Conservation (phyloP, 2,329 filamentous ascomycete genomes). For the Fusarium graminum region DNA sequence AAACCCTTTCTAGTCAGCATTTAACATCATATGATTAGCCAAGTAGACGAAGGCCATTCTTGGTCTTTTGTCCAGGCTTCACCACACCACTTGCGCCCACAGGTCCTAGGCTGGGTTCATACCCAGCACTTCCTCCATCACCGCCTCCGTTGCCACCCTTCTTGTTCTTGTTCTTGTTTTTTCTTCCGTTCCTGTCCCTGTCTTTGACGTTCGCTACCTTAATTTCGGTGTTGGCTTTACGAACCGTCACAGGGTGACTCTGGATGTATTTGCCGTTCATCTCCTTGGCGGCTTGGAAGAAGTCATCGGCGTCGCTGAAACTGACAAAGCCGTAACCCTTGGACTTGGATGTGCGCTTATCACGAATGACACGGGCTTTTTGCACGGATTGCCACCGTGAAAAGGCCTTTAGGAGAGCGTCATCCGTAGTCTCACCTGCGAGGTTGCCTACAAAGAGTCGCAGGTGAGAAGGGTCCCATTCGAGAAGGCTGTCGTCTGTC, state of each 20-base stretch:
- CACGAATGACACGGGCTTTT: slow-evolving; percentile 92
- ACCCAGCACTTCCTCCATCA: slow-evolving; percentile 52
- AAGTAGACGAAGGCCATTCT: slow-evolving; percentile 72
- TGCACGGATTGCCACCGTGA: slow-evolving; percentile 87
- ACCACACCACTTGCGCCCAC: slow-evolving; percentile 65
- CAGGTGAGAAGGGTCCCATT: slow-evolving; percentile 96
- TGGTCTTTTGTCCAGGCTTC: slow-evolving; percentile 76
- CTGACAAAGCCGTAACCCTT: slow-evolving; percentile 97
- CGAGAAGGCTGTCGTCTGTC: slow-evolving; percentile 88
- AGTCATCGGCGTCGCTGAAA: slow-evolving; percentile 95
- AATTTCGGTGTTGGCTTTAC: slow-evolving; percentile 92
- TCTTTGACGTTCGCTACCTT: slow-evolving; percentile 79
- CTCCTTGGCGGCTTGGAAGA: slow-evolving; percentile 95
- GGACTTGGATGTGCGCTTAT: slow-evolving; percentile 96
- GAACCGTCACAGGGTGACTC: slow-evolving; percentile 89
- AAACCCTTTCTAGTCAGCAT: not conserved
- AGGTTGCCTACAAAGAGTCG: slow-evolving; percentile 97
- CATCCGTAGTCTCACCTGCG: slow-evolving; percentile 96
- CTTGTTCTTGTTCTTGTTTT: slow-evolving; percentile 57
- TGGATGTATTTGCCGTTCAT: slow-evolving; percentile 99
- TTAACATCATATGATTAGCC: slow-evolving; percentile 56
- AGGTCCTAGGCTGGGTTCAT: slow-evolving; percentile 66
- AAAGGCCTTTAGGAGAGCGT: slow-evolving; percentile 94
- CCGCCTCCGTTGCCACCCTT: slow-evolving; percentile 50
- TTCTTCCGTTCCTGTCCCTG: slow-evolving; percentile 58